Evolutionary conservation across 2,329 filamentous ascomycete species (phyloP).

Genomic region (Verticillium nonalfalfae): DNA sequence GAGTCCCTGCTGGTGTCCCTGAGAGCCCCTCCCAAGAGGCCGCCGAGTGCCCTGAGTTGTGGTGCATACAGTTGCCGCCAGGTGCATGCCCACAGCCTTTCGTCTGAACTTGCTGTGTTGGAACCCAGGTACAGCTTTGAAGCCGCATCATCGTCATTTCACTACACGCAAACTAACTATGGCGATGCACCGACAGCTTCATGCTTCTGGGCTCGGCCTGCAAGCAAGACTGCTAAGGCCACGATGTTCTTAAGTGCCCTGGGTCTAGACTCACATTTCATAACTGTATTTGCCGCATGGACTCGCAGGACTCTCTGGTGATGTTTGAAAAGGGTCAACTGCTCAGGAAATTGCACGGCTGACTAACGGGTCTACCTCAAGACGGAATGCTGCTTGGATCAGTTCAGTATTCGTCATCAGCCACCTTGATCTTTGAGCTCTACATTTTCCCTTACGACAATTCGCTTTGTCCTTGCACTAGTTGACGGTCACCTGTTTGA

Average conservation of each 20-base stretch:
- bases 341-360: too few species aligned
- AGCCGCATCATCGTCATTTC: background rate
- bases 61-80: background rate
- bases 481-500: too few species aligned
- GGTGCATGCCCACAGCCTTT: background rate
- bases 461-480: too few species aligned
- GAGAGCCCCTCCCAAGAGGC: background rate
- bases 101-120: background rate
- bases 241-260: background rate
- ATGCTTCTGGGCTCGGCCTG: background rate
- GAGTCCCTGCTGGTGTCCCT: background rate
- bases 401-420: too few species aligned
- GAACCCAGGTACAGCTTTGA: background rate
- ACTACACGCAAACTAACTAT: background rate
- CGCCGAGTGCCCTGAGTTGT: background rate
- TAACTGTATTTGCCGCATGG: too few species aligned
- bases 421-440: too few species aligned
- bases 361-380: too few species aligned
- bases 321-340: too few species aligned
- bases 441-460: too few species aligned
- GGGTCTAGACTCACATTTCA: background rate
- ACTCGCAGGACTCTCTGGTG: too few species aligned
- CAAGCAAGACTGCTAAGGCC: background rate
- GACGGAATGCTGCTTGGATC: too few species aligned
- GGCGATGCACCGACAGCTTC: background rate